Percentiles rank a stretch among this genome's conserved stretches.
Conservation (phyloP, 495 filamentous ascomycete species). For the Penicillium canescens region DNA sequence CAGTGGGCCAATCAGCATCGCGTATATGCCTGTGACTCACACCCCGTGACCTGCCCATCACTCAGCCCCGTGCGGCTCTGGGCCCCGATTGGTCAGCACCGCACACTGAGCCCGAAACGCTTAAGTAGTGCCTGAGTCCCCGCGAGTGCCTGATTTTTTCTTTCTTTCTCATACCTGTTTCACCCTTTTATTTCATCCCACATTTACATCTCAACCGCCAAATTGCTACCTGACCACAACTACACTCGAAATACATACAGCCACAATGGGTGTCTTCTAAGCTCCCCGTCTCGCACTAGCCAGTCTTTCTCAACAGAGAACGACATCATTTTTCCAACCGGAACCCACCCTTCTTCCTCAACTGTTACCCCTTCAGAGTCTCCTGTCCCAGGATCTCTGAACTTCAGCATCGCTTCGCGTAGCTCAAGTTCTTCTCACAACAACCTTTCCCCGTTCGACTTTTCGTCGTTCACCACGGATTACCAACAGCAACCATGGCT, state of each 20-base stretch:
- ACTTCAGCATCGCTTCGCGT: conserved; percentile 54
- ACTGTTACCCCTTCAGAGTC: conserved; percentile 44
- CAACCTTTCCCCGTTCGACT: conserved; percentile 52
- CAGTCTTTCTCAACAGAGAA: conserved; percentile 47
- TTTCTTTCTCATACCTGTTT: conserved; percentile 13
- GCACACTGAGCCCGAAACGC: conserved; percentile 25
- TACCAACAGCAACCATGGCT: conserved; percentile 62
- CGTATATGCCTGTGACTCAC: conserved; percentile 37
- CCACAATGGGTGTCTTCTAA: conserved; percentile 57
- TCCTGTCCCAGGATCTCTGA: conserved; percentile 54
- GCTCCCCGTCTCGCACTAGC: conserved; percentile 28
- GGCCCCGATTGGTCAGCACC: conserved; percentile 21
- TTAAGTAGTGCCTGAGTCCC: conserved; percentile 47
- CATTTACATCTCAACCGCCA: conserved; percentile 13
- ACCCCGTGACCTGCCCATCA: conserved; percentile 32
- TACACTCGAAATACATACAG: conserved; percentile 13
- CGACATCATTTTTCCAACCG: conserved; percentile 51
- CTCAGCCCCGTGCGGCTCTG: conserved; percentile 22
- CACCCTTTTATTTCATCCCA: conserved; percentile 11
- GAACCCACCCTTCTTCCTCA: conserved; percentile 39
- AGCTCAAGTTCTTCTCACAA: conserved; percentile 50
- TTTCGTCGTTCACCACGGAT: conserved; percentile 67
- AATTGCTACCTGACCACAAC: conserved; percentile 32
- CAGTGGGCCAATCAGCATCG: conserved; percentile 35
- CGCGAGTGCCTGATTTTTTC: conserved; percentile 36